phyloP scores from a whole-genome alignment of 352 stramenopile genomes.

The Plasmopara viticola region DNA sequence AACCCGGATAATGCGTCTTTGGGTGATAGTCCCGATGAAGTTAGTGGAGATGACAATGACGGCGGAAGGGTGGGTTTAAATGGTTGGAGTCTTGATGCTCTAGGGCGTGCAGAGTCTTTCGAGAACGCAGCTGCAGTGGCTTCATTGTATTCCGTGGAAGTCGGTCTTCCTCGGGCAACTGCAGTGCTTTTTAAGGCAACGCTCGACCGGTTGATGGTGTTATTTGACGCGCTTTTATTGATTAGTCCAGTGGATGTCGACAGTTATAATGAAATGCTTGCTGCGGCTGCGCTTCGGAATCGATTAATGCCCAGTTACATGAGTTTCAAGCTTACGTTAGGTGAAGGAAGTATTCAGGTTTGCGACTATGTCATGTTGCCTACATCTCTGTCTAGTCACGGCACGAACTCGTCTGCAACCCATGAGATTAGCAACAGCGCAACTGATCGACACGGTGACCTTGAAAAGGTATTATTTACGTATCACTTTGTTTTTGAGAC shows the following conservation, averaged over 20 bases:
- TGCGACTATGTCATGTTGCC: constrained; percentile 37
- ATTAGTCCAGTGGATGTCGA: constrained; percentile 86
- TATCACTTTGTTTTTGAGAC: constrained; percentile 78
- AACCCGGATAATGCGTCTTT: constrained; percentile 31
- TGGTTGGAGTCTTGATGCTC: constrained; percentile 66
- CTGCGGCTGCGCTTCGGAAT: constrained; percentile 37
- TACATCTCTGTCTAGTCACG: constrained; percentile 8
- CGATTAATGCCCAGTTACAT: constrained; percentile 73
- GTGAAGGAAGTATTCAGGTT: constrained; percentile 55
- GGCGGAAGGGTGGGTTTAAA: constrained; percentile 73
- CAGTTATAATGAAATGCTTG: constrained; percentile 67
- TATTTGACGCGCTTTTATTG: constrained; percentile 80
- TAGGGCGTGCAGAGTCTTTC: constrained; percentile 52
- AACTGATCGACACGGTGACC: background rate
- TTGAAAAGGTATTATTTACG: constrained; percentile 36
- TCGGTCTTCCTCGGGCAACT: constrained; percentile 47
- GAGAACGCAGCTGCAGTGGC: constrained; percentile 47
- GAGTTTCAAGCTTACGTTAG: constrained; percentile 53
- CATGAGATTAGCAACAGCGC: constrained; percentile 4
- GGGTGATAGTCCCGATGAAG: constrained; percentile 23
- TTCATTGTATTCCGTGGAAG: constrained; percentile 52
- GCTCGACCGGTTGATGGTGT: constrained; percentile 72
- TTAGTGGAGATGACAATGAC: constrained; percentile 76
- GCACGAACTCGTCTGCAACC: background rate
- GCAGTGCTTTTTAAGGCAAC: constrained; percentile 59